Base-by-base conservation (phyloP, 371 early-diverging fungal genomes). In the Haplosporangium sp. region DNA sequence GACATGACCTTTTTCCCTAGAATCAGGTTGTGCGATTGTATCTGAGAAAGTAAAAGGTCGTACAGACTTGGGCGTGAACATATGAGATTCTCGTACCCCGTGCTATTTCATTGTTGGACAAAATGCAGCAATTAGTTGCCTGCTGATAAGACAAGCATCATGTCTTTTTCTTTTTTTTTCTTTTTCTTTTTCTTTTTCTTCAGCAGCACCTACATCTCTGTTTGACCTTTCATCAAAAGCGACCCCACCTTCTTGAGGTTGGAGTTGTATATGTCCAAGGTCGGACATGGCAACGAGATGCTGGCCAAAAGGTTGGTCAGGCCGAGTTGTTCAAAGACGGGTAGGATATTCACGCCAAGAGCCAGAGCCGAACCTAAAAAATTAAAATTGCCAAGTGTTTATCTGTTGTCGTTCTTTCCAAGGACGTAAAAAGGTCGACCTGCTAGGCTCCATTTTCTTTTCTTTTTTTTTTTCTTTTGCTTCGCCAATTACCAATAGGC, bases 1-100 rank as follows among this genome's bases (percentile, higher is more conserved):
- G 64, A 72, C 18, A 72, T 52, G 1, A 72, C 52, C 54, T 62
- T 59, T 36, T 62, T 64, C n/a, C 51, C 47, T 20, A 55, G n/a
- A 36, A 62, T 13, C 9, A 70, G 41, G 14, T 59, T 63, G 54
- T 51, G 53, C 12, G 50, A 6, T 7, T 51, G 54, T 23, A 70
- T 53, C 37, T 59, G 58, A 16, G 63, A 6, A 16, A 59, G 46
- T 36, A 70, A 11, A 6, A 64, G 55, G 8, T 63, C 64, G 37
- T 70, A 70, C 14, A 70, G 59, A 12, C n/a, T 53, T 10, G 47
- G 9, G 6, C 67, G 51, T 18, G 67, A 46, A 38, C 67, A 66
- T 4, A 66, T 13, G 13, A 59, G 42, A 14, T 43, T 45, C 16
- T 66, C 67, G 58, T 66, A 66, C 29, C 59, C 67, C n/a, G 53